A percentile compares a stretch with the other conserved stretches of the same genome.
Evolutionary conservation across 2,329 filamentous ascomycete species (phyloP).

Genomic region (Coniochaeta sp.): DNA sequence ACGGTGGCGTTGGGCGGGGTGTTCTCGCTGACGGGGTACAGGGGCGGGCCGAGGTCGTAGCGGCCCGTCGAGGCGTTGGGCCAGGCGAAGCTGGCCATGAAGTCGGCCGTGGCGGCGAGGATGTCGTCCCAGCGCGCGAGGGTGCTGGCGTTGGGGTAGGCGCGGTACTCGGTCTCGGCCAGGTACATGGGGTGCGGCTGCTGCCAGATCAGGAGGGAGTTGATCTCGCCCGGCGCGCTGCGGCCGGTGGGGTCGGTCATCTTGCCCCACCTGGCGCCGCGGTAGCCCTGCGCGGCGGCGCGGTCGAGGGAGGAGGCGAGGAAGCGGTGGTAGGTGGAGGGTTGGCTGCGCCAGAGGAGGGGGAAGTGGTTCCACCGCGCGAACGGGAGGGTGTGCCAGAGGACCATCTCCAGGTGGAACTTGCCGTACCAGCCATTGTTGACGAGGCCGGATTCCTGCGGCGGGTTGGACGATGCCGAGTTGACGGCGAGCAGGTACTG

Average conservation of each 20-base stretch:
- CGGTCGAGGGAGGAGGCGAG: slow-evolving; percentile 27
- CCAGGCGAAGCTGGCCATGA: slow-evolving; percentile 52
- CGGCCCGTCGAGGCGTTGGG: slow-evolving; percentile 40
- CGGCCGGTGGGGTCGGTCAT: slow-evolving; percentile 50
- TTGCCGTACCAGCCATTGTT: slow-evolving; percentile 52
- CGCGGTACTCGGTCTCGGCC: slow-evolving; percentile 46
- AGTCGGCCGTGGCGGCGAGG: slow-evolving; percentile 44
- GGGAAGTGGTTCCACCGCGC: slow-evolving; percentile 39
- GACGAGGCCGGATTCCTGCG: slow-evolving; percentile 38
- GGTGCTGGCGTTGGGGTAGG: slow-evolving; percentile 31
- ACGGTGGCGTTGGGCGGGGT: slow-evolving; percentile 47
- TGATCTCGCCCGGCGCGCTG: slow-evolving; percentile 52
- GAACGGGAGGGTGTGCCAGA: slow-evolving; percentile 46
- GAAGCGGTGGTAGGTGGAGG: slow-evolving; percentile 38
- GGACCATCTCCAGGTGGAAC: slow-evolving; percentile 46
- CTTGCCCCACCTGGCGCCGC: slow-evolving; percentile 39
- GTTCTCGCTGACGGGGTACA: slow-evolving; percentile 45
- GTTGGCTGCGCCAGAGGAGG: slow-evolving; percentile 35
- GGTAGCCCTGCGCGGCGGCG: slow-evolving; percentile 31
- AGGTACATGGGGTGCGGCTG: slow-evolving; percentile 55
- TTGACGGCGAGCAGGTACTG: slow-evolving; percentile 47
- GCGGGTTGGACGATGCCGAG: slow-evolving; percentile 36
- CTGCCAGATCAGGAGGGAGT: slow-evolving; percentile 54
- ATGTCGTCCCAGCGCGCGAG: slow-evolving; percentile 45
- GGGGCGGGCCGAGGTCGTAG: slow-evolving; percentile 41